These are phyloP conservation scores for Powellomyces hirtus DNA, from an alignment of 192 early-diverging fungal genomes.

Conservation along the genomic window DNA sequence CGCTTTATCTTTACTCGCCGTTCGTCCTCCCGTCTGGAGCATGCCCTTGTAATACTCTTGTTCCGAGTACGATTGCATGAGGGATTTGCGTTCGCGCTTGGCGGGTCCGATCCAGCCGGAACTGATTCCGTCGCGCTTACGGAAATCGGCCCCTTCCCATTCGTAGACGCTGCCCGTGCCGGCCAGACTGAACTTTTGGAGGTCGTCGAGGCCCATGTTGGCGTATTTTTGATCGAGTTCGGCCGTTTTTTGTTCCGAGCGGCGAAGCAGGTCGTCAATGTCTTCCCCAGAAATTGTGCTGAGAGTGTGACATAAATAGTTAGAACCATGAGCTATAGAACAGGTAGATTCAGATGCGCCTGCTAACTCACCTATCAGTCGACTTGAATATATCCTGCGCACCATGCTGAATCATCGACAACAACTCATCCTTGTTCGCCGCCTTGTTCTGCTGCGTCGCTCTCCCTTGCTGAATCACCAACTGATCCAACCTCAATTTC, in stretches of 20 bases:
- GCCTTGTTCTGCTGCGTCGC: conserved; percentile 68
- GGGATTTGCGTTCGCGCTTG: conserved; percentile 75
- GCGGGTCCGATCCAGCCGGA: conserved; percentile 90
- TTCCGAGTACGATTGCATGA: conserved; percentile 17
- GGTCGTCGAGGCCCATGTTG: conserved; percentile 87
- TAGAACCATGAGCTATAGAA: not conserved
- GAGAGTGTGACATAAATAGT: not conserved
- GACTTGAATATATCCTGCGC: conserved; percentile 80
- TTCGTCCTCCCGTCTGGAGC: conserved; percentile 17
- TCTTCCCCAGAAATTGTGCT: conserved; percentile 71
- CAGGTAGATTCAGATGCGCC: not conserved
- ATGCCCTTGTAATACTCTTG: conserved; percentile 18
- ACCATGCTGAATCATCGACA: conserved; percentile 97
- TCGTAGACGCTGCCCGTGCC: conserved; percentile 76
- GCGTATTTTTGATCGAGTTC: conserved; percentile 89
- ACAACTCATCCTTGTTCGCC: conserved; percentile 77
- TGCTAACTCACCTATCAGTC: conserved; percentile 41
- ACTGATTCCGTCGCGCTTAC: conserved; percentile 55
- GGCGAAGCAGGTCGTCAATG: conserved; percentile 78
- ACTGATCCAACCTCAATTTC: conserved; percentile 92
- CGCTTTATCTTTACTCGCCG: conserved; percentile 29
- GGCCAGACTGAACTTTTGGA: conserved; percentile 80
- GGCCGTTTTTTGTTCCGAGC: conserved; percentile 83
- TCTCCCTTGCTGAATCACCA: conserved; percentile 98
- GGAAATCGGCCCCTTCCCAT: conserved; percentile 97